Evolutionary conservation across 345 rosid genomes (phyloP), one percentile per base, ranked within the genome.

Genomic region (Euphorbia peplus): DNA sequence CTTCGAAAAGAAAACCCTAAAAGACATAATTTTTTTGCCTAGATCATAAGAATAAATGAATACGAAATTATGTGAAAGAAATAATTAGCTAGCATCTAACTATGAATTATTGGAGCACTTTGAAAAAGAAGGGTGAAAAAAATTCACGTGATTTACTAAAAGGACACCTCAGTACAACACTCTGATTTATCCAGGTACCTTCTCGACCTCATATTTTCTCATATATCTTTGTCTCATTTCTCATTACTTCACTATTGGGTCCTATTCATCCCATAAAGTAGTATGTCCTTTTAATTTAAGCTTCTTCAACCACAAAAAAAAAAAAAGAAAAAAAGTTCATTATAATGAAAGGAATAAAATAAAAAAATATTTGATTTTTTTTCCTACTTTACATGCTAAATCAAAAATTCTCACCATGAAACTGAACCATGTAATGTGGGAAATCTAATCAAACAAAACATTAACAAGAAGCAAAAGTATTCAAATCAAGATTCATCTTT

Each of bases 111-210:
- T 32, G 37, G 37, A 32, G 3, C 4, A 32, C 4, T 32, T 32
- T n/a, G 12, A 39, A 28, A 19, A 21, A 16, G 39, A 39, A 39
- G 42, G 42, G 42, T 4, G n/a, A 14, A 37, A 18, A 61, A 44
- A 6, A 47, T 16, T 64, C 67, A 64, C 67, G 67, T 64, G 56
- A 47, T 42, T 15, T 24, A 63, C 37, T 63, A 24, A 64, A 28
- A 64, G 67, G 41, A 64, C 67, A 64, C 0, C 39, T n/a, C 3
- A 25, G 55, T 47, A 46, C 55, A 26, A 47, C 46, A 18, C 22
- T 26, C 25, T 26, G 67, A 63, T n/a, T n/a, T n/a, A 42, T 28
- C 18, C 9, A 63, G 28, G 22, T 26, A 63, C 24, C 44, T 30
- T 12, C 53, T 44, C 35, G 8, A 8, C 67, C 67, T 44, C 67